Conservation (phyloP, 305 asterid genomes). For the Euphrasia arctica region DNA sequence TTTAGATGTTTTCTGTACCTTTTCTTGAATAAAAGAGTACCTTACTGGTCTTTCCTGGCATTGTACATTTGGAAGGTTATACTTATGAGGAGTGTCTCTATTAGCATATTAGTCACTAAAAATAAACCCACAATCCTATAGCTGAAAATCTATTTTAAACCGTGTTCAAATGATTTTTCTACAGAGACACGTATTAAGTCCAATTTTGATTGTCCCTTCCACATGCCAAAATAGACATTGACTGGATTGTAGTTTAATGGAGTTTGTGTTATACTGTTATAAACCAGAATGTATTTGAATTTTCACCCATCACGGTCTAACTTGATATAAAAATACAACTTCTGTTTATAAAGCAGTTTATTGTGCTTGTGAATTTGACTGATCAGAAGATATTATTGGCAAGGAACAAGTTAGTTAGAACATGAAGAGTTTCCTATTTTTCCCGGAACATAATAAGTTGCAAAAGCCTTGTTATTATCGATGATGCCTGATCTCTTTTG, state of each 20-base stretch:
- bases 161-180: neutral
- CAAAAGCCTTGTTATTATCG: too few relatives aligned
- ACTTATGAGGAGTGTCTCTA: neutral
- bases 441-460: too few relatives aligned
- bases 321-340: too few relatives aligned
- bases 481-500: too few relatives aligned
- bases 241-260: too few relatives aligned
- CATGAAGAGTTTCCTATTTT: too few relatives aligned
- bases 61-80: neutral
- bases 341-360: too few relatives aligned
- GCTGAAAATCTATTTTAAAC: slow-evolving; percentile 10
- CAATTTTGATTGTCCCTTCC: neutral
- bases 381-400: too few relatives aligned
- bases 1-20: slow-evolving; percentile 18
- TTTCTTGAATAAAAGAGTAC: slow-evolving; percentile 10
- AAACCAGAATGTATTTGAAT: neutral
- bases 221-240: slow-evolving; percentile 5
- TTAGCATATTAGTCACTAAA: neutral
- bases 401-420: too few relatives aligned
- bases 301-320: neutral
- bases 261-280: too few relatives aligned
- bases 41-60: slow-evolving; percentile 8
- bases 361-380: too few relatives aligned
- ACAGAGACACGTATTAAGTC: neutral
- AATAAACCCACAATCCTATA: neutral